Base-by-base conservation (phyloP, 2,329 filamentous ascomycete species). In the Colletotrichum costaricense region DNA sequence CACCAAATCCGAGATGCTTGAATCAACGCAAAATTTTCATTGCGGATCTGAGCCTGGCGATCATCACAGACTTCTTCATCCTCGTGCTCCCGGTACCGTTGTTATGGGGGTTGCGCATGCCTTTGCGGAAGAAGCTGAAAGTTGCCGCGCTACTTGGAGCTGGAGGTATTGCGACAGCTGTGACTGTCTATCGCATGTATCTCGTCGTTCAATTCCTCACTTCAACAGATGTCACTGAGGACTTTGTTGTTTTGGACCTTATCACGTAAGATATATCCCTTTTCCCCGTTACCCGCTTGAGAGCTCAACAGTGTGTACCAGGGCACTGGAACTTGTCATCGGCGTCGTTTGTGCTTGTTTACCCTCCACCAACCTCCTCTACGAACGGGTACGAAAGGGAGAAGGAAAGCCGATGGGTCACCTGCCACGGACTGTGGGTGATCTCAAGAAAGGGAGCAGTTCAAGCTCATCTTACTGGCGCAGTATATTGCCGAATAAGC, bases 31-130 rank as follows among this genome's bases (percentile, higher is more conserved):
- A 76, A 28, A 58, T 84, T 6, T 84, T 83, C 69, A 76, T 80
- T 4, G 77, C 78, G 11, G 82, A 83, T 55, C 76, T 80, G 1
- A 73, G 77, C 14, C 70, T 82, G 14, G 80, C 78, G 55, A 78
- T 81, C 16, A 46, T 82, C 6, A 82, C 80, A 26, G 82, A 83
- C 67, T 67, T 80, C 28, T 75, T 81, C 49, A 80, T 83, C 22
- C 75, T 84, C 30, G 16, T 81, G 9, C 65, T 84, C 6, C 82
- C 82, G 3, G 75, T 82, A 9, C 77, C 80, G 0, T 69, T 83
- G 58, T 78, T 78, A 2, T 81, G 78, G 79, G 76, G 73, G 1
- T 69, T 83, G 38, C 76, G 78, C 19, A 75, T 81, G 67, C 74
- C 78, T 1, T 35, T 76, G 24, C 62, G 59, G 3, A 80, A 80